These are phyloP conservation scores for Zea luxurians DNA, from an alignment of 176 grass and related monocot species.

Conservation along the genomic window DNA sequence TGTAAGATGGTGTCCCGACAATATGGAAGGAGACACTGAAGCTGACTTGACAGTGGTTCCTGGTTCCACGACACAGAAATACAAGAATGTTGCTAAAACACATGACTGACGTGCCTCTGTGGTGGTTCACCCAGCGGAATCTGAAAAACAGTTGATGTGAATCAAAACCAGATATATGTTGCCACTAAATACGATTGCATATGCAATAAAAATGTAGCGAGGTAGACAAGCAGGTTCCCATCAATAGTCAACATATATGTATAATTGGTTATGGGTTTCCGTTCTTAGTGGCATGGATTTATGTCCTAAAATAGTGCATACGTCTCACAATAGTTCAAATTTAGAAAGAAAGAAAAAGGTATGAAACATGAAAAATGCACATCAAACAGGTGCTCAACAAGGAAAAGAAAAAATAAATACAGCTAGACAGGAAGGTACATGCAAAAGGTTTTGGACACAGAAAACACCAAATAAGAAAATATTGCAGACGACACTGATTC, in stretches of 20 bases:
- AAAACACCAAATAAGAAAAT: constrained; percentile 3
- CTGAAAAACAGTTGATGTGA: constrained; percentile 33
- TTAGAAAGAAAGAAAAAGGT: background rate
- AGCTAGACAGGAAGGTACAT: background rate
- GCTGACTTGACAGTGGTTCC: background rate
- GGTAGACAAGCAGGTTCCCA: background rate
- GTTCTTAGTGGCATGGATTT: background rate
- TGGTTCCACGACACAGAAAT: background rate
- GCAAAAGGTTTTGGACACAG: background rate
- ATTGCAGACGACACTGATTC: background rate
- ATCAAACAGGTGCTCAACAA: background rate
- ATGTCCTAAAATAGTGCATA: background rate
- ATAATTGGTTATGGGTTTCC: background rate
- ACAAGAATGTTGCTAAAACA: constrained; percentile 21
- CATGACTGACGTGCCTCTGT: constrained; percentile 47
- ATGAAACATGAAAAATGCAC: background rate
- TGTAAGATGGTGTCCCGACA: background rate
- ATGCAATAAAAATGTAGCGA: background rate
- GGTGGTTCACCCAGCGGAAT: constrained; percentile 49
- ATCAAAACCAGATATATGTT: constrained; percentile 4
- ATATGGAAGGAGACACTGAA: constrained; percentile 10
- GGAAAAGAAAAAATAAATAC: background rate
- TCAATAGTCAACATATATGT: background rate
- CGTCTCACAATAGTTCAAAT: background rate
- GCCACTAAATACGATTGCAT: too few species aligned